Conservation (phyloP, 2,329 filamentous ascomycete genomes). For the Metarhizium robertsii region DNA sequence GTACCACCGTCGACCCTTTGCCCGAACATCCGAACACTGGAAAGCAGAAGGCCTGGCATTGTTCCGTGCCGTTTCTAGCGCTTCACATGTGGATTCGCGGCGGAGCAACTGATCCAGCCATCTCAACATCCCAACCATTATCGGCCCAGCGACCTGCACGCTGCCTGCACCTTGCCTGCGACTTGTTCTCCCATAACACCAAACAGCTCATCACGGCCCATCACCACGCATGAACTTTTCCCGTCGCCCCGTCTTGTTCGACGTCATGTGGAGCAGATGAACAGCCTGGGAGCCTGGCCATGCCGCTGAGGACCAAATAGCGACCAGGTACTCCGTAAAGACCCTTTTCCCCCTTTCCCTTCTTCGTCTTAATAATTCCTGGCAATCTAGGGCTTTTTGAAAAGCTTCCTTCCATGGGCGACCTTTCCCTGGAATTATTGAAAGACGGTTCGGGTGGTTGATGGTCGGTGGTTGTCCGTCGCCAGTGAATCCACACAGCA, state of each 20-base stretch:
- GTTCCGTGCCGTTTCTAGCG: background rate
- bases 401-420: background rate
- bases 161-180: background rate
- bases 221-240: too few relatives aligned
- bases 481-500: background rate
- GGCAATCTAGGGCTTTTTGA: background rate
- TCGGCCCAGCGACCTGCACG: background rate
- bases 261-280: background rate
- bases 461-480: background rate
- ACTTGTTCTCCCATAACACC: too few relatives aligned
- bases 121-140: background rate
- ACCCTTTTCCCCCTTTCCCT: too few relatives aligned
- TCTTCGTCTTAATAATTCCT: background rate
- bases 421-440: background rate
- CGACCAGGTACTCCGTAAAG: too few relatives aligned
- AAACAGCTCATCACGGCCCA: too few relatives aligned
- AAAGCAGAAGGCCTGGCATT: background rate
- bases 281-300: background rate
- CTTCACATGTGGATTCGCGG: background rate
- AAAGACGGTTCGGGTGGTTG: background rate
- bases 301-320: background rate
- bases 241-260: background rate
- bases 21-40: background rate
- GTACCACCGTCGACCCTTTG: too few relatives aligned
- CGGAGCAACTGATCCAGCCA: background rate